phyloP scores from a whole-genome alignment of 768 basidiomycete genomes.

The Lactifluus volemus region DNA sequence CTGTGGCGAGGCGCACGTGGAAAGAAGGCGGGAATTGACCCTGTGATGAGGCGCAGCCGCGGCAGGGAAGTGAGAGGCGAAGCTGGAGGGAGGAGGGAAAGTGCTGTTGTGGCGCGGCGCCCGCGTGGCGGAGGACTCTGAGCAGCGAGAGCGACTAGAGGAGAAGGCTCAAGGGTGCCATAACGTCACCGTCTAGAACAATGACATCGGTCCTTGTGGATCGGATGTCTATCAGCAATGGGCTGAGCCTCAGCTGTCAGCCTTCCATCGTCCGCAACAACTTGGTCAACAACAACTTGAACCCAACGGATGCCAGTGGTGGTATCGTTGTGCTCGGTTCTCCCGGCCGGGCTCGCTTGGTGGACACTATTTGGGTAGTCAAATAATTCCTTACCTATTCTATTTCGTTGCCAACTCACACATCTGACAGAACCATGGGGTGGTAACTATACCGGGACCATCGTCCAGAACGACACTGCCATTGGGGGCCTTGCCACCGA shows the following conservation, averaged over 20 bases:
- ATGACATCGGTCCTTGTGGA: slow-evolving; percentile 77
- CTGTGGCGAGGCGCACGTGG: too few species aligned
- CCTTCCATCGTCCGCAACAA: slow-evolving; percentile 59
- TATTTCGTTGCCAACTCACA: background rate
- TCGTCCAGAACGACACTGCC: slow-evolving; percentile 58
- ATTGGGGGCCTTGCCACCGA: too few species aligned
- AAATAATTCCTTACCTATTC: slow-evolving; percentile 28
- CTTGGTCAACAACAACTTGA: slow-evolving; percentile 55
- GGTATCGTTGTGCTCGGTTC: slow-evolving; percentile 73
- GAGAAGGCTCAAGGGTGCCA: too few species aligned
- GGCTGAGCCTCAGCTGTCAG: slow-evolving; percentile 68
- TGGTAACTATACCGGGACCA: slow-evolving; percentile 54
- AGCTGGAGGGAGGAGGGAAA: too few species aligned
- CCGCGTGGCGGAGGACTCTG: too few species aligned
- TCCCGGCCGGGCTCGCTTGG: slow-evolving; percentile 62
- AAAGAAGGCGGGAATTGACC: too few species aligned
- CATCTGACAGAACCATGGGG: slow-evolving; percentile 51
- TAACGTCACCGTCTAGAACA: slow-evolving; percentile 62
- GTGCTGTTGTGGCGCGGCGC: too few species aligned
- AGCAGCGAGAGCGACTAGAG: too few species aligned
- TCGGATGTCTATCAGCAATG: slow-evolving; percentile 56
- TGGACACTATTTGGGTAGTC: slow-evolving; percentile 63
- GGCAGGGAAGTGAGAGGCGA: too few species aligned
- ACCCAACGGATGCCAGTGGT: slow-evolving; percentile 73
- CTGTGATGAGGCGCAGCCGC: too few species aligned